Conservation (phyloP, 495 filamentous ascomycete genomes). For the Neurospora cerealis region DNA sequence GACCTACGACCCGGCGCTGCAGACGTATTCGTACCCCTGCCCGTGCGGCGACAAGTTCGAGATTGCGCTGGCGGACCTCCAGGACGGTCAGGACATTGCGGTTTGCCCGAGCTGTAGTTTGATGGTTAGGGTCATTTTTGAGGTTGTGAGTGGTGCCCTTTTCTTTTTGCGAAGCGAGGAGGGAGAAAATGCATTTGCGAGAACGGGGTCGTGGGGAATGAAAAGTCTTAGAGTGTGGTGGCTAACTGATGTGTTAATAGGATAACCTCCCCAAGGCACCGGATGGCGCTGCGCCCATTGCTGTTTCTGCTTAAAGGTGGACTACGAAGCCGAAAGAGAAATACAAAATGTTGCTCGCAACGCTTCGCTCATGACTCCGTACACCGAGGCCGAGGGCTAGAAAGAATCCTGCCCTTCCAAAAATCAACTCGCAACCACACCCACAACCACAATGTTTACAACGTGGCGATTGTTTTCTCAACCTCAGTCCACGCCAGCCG, state of each 20-base stretch:
- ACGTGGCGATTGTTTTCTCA: background rate
- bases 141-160: conserved; percentile 47
- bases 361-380: background rate
- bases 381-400: background rate
- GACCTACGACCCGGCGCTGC: conserved; percentile 73
- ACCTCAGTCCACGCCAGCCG: background rate
- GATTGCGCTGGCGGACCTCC: conserved; percentile 74
- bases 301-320: conserved; percentile 11
- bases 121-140: conserved; percentile 93
- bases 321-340: background rate
- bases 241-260: conserved; percentile 6
- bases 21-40: conserved; percentile 92
- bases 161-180: background rate
- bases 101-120: conserved; percentile 94
- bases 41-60: conserved; percentile 97
- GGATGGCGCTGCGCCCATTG: background rate
- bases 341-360: background rate
- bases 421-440: background rate
- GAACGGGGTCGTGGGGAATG: background rate
- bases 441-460: background rate
- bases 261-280: conserved; percentile 23
- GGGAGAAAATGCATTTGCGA: background rate
- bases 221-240: background rate
- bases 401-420: accelerated
- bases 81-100: conserved; percentile 82